Evolutionary conservation across 2,329 filamentous ascomycete genomes (phyloP), one percentile per base, ranked within the genome.

Genomic region (Fusarium tupiense): DNA sequence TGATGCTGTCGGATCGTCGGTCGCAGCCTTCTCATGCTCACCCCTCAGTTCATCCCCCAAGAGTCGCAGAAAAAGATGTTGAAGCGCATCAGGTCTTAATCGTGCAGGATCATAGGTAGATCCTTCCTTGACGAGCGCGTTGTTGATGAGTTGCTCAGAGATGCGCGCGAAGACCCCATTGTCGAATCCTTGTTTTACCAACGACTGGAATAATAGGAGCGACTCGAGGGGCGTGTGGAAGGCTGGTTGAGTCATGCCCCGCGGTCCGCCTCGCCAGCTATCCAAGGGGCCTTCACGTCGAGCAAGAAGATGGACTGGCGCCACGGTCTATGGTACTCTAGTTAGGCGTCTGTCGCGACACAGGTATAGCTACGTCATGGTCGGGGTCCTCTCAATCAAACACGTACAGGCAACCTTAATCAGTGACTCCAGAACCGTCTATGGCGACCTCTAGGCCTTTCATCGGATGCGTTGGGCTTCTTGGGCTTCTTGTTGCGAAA

Each of bases 221-320:
- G 92, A 93, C 88, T 97, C 95, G 86, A 97, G 93, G 77, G 92
- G 90, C 81, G 94, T 96, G 84, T 96, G 95, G 79, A 88, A 86
- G 80, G 90, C 88, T 83, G 84, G 82, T 79, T 83, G 83, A 86
- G 86, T 88, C 88, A 89, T 89, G 83, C 86, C 87, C 85, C 86
- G 81, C 81, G 82, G 83, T 84, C 83, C 85, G 80, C 87, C 86
- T 88, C 87, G 87, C 85, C 85, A 85, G 83, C 83, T 82, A 84
- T 87, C 86, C 86, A 88, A 86, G 87, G 85, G 84, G 84, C 83
- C 84, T 84, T 87, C 83, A 82, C 85, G 86, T 85, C 83, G 85
- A 82, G 86, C 83, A 79, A 86, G 81, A 79, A 85, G 84, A 79
- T 88, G 86, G 82, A 89, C 84, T 76, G 87, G 87, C 87, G 88